Conservation (phyloP, 129 eudicot genomes). For the Deinandra increscens region DNA sequence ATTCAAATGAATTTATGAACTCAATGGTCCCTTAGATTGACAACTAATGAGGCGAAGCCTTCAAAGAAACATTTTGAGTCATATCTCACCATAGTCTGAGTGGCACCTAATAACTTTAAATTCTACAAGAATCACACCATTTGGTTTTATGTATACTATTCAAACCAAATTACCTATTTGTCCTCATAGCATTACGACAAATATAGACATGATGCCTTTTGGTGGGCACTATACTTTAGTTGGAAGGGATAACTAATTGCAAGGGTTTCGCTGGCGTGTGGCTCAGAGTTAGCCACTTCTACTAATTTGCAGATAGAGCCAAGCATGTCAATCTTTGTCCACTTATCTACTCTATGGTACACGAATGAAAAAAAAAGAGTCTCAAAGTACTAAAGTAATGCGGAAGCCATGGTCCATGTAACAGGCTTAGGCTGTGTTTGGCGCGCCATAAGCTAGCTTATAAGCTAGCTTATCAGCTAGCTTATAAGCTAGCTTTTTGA, state of each 20-base stretch:
- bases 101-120: too few species aligned
- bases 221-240: neutral
- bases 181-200: neutral
- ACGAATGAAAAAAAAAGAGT: neutral
- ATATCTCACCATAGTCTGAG: too few species aligned
- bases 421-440: too few species aligned
- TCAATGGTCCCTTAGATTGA: neutral
- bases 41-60: neutral
- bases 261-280: neutral
- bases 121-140: neutral
- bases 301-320: neutral
- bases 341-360: slow-evolving; percentile 3
- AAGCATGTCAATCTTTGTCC: neutral
- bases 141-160: neutral
- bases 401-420: neutral
- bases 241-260: neutral
- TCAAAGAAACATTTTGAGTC: neutral
- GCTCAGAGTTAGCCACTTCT: neutral
- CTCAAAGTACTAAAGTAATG: neutral
- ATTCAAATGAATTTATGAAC: neutral
- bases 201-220: neutral
- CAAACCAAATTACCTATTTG: neutral
- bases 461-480: too few species aligned
- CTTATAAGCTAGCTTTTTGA: too few species aligned
- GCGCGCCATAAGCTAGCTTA: too few species aligned